phyloP scores from a whole-genome alignment of 305 asterid species.

The Fraxinus floribunda region DNA sequence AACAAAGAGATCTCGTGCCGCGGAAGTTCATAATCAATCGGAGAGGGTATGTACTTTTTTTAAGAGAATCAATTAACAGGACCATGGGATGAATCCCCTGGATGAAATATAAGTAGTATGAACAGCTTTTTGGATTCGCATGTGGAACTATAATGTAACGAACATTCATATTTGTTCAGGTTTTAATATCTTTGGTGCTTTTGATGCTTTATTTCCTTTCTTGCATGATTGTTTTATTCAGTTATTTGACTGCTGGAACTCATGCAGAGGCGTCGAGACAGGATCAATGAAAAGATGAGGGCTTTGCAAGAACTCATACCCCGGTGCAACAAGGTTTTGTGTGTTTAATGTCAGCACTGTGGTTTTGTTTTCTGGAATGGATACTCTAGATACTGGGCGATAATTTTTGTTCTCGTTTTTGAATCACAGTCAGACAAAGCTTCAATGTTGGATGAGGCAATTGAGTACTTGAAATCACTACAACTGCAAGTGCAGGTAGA shows the following conservation, averaged over 20 bases:
- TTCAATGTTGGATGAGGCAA: constrained; percentile 88
- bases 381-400: not conserved
- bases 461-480: constrained; percentile 76
- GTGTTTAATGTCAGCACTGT: not conserved
- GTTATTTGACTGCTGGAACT: constrained; percentile 15
- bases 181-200: not conserved
- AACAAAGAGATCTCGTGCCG: constrained; percentile 78
- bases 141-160: not conserved
- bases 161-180: not conserved
- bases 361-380: not conserved
- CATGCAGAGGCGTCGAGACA: constrained; percentile 81
- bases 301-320: constrained; percentile 86
- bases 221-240: not conserved
- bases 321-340: constrained; percentile 80
- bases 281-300: constrained; percentile 85
- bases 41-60: constrained; percentile 63
- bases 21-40: constrained; percentile 85
- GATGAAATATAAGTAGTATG: not conserved
- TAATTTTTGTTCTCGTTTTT: constrained; percentile 14
- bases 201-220: not conserved
- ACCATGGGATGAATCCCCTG: not conserved
- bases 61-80: not conserved
- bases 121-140: not conserved
- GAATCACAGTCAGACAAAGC: constrained; percentile 75
- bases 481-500: constrained; percentile 82